Base-by-base conservation (phyloP, 805 yeast genomes). In the Starmera pachycereana region DNA sequence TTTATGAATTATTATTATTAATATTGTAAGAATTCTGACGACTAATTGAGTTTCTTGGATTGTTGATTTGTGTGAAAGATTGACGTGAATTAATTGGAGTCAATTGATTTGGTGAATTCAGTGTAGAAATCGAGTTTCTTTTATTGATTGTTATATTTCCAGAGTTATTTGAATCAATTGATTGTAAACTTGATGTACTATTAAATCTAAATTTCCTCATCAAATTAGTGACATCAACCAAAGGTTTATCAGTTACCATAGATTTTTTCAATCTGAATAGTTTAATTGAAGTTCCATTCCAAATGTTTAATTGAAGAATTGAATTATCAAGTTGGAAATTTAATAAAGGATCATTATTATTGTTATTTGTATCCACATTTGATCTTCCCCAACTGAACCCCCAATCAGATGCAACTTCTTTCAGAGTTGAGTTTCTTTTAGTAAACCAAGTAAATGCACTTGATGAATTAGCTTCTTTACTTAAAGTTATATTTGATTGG, bases 241-340 rank as follows among this genome's bases (percentile, higher is more conserved):
- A 52, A 6, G 76, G 71, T 22, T 62, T 68, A 32, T 57, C 64
- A 29, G 58, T 59, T 22, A 8, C 27, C n/a, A 54, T 59, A 5
- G 58, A 56, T 36, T 58, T 63, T 44, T 60, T 65, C 9, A 78
- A 62, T 32, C 62, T 64, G 56, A 81, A 79, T 36, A 79, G 62
- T 45, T 54, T 64, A 13, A 79, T 59, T 13, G 59, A 46, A 4
- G 83, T 74, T 9, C 63, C 62, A 14, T 63, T 61, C 83, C 83
- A 79, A 12, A 71, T 65, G 42, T 76, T 76, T 4, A 63, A 54
- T 38, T 60, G 55, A 10, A 65, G 48, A 4, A 63, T 35, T 3
- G 64, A 57, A 3, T 54, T 44, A 19, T 59, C 62, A 2, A 52
- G 32, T 40, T 35, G 44, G 33, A 42, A 40, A 25, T 49, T 51